Evolutionary conservation across 2,329 filamentous ascomycete genomes (phyloP).

Genomic region (Didymella exigua): DNA sequence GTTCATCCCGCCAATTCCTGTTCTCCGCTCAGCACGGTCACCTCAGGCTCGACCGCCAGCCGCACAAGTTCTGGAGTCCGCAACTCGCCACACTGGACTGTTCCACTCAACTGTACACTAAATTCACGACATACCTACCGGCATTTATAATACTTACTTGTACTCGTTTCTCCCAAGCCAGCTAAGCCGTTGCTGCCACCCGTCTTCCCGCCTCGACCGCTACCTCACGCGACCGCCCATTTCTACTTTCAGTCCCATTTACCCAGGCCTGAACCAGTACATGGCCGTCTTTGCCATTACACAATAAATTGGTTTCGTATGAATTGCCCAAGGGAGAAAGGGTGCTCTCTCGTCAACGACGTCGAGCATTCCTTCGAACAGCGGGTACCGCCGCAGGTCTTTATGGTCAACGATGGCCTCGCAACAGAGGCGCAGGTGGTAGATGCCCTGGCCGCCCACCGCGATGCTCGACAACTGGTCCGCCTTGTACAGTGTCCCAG

Average conservation of each 20-base stretch:
- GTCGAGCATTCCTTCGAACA: conserved; percentile 42
- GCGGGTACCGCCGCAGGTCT: conserved; percentile 38
- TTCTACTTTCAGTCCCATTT: conserved; percentile 9
- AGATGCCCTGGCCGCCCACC: conserved; percentile 54
- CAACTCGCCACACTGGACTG: conserved; percentile 5
- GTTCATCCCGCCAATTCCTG: conserved; percentile 8
- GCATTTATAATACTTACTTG: neutral
- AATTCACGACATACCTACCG: neutral
- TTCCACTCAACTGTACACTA: conserved; percentile 11
- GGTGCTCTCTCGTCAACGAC: conserved; percentile 41
- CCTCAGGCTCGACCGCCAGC: conserved; percentile 13
- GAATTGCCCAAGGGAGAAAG: conserved; percentile 44
- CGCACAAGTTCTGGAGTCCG: conserved; percentile 6
- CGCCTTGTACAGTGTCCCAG: conserved; percentile 77
- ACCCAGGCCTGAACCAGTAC: conserved; percentile 18
- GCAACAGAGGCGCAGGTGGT: conserved; percentile 41
- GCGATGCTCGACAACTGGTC: conserved; percentile 68
- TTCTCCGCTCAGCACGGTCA: conserved; percentile 27
- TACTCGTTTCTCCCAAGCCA: neutral
- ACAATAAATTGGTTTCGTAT: conserved; percentile 36
- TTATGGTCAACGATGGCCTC: conserved; percentile 52
- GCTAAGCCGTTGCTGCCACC: neutral
- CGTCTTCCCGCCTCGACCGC: neutral
- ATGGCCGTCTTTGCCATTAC: conserved; percentile 29
- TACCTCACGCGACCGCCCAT: conserved; percentile 16